Evolutionary conservation across 108 stramenopile species (phyloP).

Genomic region (Cyclotella baltica): DNA sequence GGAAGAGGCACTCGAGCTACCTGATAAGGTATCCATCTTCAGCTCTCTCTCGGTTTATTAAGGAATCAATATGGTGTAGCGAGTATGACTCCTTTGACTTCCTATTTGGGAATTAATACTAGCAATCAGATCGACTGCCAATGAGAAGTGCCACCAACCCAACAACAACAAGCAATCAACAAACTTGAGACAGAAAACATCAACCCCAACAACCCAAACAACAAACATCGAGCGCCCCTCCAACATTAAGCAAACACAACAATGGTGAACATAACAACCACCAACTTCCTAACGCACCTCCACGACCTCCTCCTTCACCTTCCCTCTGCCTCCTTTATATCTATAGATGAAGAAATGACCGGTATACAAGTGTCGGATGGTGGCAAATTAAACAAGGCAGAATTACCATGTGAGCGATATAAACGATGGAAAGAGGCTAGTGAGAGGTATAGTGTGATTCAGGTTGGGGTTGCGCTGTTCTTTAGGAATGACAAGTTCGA

Average conservation of each 20-base stretch:
- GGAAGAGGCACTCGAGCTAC: too few relatives aligned
- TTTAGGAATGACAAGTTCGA: conserved; percentile 55
- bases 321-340: conserved; percentile 71
- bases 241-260: not conserved
- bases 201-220: not conserved
- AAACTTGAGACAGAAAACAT: not conserved
- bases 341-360: conserved; percentile 89
- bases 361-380: conserved; percentile 71
- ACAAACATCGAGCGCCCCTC: conserved; percentile 1
- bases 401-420: conserved; percentile 67
- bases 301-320: conserved; percentile 70
- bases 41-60: too few relatives aligned
- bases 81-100: too few relatives aligned
- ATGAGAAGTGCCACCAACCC: too few relatives aligned
- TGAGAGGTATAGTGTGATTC: conserved; percentile 78
- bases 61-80: too few relatives aligned
- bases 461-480: conserved; percentile 81
- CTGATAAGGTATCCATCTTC: too few relatives aligned
- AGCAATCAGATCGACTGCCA: too few relatives aligned
- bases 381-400: conserved; percentile 58
- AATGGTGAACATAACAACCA: conserved; percentile 68
- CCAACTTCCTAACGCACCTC: conserved; percentile 63
- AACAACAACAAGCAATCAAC: not conserved
- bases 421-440: conserved; percentile 59
- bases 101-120: too few relatives aligned